Percentiles rank a stretch among this genome's conserved stretches.
Evolutionary conservation across 2,329 filamentous ascomycete species (phyloP).

Genomic region (Fusarium oxysporum): DNA sequence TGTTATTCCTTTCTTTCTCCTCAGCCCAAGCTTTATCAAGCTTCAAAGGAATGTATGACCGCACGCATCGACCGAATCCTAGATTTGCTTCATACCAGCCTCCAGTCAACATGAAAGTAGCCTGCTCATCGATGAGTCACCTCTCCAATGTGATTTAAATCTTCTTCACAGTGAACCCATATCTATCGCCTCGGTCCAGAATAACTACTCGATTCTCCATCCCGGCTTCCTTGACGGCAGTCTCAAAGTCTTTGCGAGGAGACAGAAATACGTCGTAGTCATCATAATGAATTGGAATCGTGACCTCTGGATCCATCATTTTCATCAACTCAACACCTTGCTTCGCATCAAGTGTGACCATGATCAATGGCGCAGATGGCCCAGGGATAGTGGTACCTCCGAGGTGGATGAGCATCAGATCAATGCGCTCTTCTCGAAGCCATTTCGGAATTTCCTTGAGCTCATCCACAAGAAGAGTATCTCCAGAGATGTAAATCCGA

Average conservation of each 20-base stretch:
- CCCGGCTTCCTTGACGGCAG: constrained; percentile 63
- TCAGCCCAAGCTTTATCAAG: neutral
- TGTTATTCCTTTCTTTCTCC: neutral
- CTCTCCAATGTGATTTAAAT: neutral
- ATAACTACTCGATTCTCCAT: constrained; percentile 67
- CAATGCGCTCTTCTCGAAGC: constrained; percentile 65
- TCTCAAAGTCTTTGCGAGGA: constrained; percentile 70
- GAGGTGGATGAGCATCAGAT: constrained; percentile 75
- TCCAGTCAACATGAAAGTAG: neutral
- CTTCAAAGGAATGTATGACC: neutral
- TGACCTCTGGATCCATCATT: constrained; percentile 69
- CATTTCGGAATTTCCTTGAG: constrained; percentile 69
- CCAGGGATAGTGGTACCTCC: constrained; percentile 74
- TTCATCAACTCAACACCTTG: constrained; percentile 71
- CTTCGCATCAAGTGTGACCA: constrained; percentile 76
- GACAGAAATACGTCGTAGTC: constrained; percentile 73
- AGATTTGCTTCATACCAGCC: neutral
- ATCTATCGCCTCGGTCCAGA: constrained; percentile 57
- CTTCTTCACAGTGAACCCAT: constrained; percentile 18
- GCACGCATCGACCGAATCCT: neutral
- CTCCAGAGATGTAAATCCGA: constrained; percentile 74
- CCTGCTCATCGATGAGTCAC: neutral
- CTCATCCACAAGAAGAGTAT: constrained; percentile 68
- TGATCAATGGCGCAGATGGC: constrained; percentile 67
- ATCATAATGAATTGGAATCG: constrained; percentile 73